Evolutionary conservation across 208 protist species (phyloP).

Genomic region (Porcisia hertigi): DNA sequence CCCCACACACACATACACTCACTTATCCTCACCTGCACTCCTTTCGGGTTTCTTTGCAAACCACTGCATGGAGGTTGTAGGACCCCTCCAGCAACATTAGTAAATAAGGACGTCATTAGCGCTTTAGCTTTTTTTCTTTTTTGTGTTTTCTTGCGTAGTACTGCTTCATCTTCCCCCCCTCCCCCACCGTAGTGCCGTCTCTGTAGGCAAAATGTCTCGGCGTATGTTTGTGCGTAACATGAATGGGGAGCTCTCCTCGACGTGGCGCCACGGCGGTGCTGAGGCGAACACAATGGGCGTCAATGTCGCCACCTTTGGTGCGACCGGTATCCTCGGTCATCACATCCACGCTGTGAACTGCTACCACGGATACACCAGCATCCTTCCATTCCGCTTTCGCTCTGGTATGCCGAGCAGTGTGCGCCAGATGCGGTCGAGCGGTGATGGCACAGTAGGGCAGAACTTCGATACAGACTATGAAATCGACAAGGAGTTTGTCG

Average conservation of each 20-base stretch:
- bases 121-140: neutral
- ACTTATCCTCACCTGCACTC: neutral
- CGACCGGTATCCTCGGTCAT: conserved; percentile 80
- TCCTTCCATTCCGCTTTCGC: conserved; percentile 88
- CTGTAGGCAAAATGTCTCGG: conserved; percentile 63
- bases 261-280: conserved; percentile 75
- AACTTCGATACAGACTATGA: conserved; percentile 91
- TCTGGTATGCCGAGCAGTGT: conserved; percentile 77
- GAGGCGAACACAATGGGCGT: conserved; percentile 86
- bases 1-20: neutral
- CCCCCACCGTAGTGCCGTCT: neutral
- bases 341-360: conserved; percentile 75
- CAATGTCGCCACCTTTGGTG: conserved; percentile 85
- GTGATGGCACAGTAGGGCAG: conserved; percentile 86
- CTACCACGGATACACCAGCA: conserved; percentile 86
- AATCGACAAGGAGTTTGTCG: conserved; percentile 91
- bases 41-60: neutral
- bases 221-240: conserved; percentile 86
- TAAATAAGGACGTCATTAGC: neutral
- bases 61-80: neutral
- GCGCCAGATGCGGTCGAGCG: conserved; percentile 67
- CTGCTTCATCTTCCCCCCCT: neutral
- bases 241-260: conserved; percentile 85
- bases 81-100: neutral
- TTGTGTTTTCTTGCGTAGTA: neutral